Evolutionary conservation across 306 rosid genomes (phyloP).

Genomic region (Prunus campanulata): DNA sequence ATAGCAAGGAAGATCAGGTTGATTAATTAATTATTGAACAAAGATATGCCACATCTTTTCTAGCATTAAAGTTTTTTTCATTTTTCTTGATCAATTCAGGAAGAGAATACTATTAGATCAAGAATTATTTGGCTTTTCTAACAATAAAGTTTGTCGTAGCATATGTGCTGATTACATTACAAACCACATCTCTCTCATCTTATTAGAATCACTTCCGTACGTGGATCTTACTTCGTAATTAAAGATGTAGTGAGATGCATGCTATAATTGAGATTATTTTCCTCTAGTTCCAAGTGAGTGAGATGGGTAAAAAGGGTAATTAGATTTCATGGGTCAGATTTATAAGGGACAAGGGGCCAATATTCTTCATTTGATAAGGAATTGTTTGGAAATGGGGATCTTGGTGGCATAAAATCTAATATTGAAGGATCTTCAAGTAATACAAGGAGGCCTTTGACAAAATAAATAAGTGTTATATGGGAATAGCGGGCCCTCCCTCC

Average conservation of each 20-base stretch:
- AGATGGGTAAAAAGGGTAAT: not conserved
- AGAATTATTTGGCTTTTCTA: not conserved
- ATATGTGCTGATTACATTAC: not conserved
- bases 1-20: not conserved
- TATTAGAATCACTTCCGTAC: not conserved
- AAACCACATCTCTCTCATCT: too few relatives aligned
- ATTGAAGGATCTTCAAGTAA: conserved; percentile 3
- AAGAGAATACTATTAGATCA: not conserved
- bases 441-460: not conserved
- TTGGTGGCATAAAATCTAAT: conserved; percentile 11
- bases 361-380: not conserved
- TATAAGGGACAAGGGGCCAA: not conserved
- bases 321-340: not conserved
- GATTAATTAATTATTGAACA: not conserved
- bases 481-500: not conserved
- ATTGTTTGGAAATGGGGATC: not conserved
- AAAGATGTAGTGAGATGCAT: too few relatives aligned
- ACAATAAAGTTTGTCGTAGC: not conserved
- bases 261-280: not conserved
- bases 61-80: not conserved
- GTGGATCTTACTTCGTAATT: too few relatives aligned
- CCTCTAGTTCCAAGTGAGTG: not conserved
- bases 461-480: not conserved
- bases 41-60: not conserved
- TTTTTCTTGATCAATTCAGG: not conserved